These are phyloP conservation scores for Gaeumannomyces sp. DNA, from an alignment of 2,329 filamentous ascomycete genomes.

Conservation along the genomic window DNA sequence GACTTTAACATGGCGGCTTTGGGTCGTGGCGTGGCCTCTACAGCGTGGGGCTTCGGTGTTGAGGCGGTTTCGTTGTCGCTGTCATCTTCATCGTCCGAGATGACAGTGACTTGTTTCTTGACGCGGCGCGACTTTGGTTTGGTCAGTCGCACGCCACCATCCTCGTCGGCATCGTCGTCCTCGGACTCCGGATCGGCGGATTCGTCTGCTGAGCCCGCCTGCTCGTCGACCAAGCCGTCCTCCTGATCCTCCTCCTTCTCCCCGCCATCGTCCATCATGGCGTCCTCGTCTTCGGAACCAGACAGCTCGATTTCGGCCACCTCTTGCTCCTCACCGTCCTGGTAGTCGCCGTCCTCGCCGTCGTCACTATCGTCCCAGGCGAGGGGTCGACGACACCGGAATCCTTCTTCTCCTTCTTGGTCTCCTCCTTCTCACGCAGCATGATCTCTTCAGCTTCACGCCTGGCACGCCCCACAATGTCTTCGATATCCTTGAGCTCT, in stretches of 20 bases:
- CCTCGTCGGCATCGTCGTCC: neutral
- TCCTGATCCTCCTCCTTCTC: conserved; percentile 9
- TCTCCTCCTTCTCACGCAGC: conserved; percentile 66
- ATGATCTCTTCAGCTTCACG: conserved; percentile 74
- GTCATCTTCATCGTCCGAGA: conserved; percentile 64
- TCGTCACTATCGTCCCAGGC: conserved; percentile 50
- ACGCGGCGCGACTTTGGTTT: conserved; percentile 30
- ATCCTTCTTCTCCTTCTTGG: conserved; percentile 55
- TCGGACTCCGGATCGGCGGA: conserved; percentile 19
- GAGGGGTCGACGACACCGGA: conserved; percentile 38
- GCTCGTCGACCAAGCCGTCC: conserved; percentile 14
- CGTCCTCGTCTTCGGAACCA: conserved; percentile 16
- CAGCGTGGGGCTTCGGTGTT: conserved; percentile 20
- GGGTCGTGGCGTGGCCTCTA: conserved; percentile 43
- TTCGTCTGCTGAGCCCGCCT: conserved; percentile 17
- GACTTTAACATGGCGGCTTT: conserved; percentile 36
- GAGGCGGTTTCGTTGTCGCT: conserved; percentile 34
- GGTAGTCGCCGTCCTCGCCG: conserved; percentile 36
- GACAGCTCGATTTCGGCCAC: conserved; percentile 16
- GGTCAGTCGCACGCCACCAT: conserved; percentile 8
- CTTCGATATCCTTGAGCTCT: conserved; percentile 77
- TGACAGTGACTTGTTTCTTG: conserved; percentile 43
- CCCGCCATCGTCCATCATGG: conserved; percentile 9
- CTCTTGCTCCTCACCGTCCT: conserved; percentile 28
- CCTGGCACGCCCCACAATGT: conserved; percentile 79